Conservation (phyloP, 139 green algal species). For the Raphidocelis subcapitata region DNA sequence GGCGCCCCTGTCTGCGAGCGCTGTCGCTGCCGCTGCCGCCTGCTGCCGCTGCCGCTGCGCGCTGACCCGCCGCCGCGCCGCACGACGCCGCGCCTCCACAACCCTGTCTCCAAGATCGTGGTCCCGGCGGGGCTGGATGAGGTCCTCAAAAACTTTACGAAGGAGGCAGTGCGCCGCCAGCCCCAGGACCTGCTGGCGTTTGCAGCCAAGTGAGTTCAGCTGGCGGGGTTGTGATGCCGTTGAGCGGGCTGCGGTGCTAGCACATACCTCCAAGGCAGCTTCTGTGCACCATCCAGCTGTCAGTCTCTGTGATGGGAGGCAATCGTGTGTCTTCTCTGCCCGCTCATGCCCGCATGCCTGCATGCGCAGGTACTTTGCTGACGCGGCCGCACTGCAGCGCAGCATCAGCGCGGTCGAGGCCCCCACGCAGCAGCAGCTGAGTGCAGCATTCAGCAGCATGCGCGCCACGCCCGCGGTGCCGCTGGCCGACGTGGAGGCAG, state of each 20-base stretch:
- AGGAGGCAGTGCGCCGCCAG: constrained; percentile 75
- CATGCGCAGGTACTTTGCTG: constrained; percentile 67
- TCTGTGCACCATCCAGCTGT: not conserved
- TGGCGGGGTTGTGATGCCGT: too few species aligned
- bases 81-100: too few species aligned
- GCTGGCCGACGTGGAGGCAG: constrained; percentile 13
- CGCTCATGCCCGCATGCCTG: not conserved
- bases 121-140: constrained; percentile 72
- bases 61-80: too few species aligned
- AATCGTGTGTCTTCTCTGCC: not conserved
- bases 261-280: not conserved
- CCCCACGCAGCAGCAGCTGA: constrained; percentile 42
- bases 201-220: constrained; percentile 51
- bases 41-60: not conserved
- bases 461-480: constrained; percentile 7
- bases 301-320: not conserved
- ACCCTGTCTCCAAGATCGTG: too few species aligned
- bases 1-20: not conserved
- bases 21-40: not conserved
- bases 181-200: constrained; percentile 69
- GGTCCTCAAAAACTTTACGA: constrained; percentile 79
- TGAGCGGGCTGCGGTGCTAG: too few species aligned
- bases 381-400: constrained; percentile 44
- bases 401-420: constrained; percentile 30
- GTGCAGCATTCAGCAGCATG: constrained; percentile 18